A percentile compares a stretch with the other conserved stretches of the same genome.
These are phyloP conservation scores for Neocallimastix lanati DNA, from an alignment of 192 early-diverging fungal genomes.

Conservation along the genomic window DNA sequence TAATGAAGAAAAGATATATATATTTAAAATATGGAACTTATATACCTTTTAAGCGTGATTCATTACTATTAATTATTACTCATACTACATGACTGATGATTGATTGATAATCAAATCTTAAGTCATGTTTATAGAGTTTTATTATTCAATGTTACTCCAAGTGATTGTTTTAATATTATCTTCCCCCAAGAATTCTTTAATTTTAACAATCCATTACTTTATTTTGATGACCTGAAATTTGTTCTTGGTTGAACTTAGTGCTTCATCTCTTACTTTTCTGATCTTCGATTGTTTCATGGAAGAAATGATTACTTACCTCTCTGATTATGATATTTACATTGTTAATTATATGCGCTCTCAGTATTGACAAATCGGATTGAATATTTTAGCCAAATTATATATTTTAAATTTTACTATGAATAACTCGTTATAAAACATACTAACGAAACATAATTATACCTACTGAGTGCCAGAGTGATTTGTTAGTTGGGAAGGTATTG, in stretches of 20 bases:
- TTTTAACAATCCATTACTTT: constrained; percentile 81
- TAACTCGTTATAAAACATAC: too few species aligned
- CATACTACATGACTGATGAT: constrained; percentile 88
- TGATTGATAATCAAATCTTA: constrained; percentile 67
- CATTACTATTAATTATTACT: constrained; percentile 79
- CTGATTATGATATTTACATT: constrained; percentile 92
- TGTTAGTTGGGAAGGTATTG: too few species aligned
- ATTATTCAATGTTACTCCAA: constrained; percentile 73
- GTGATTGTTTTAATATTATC: constrained; percentile 85
- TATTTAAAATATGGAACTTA: constrained; percentile 80
- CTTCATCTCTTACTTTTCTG: constrained; percentile 87
- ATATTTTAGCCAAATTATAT: too few species aligned
- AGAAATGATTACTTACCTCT: constrained; percentile 71
- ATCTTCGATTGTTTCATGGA: constrained; percentile 97
- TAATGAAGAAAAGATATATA: constrained; percentile 68
- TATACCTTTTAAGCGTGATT: constrained; percentile 66
- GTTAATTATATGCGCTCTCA: constrained; percentile 79
- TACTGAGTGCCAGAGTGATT: too few species aligned
- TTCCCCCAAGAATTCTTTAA: constrained; percentile 96
- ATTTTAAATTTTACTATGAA: too few species aligned
- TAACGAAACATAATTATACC: too few species aligned
- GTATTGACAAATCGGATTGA: constrained; percentile 76
- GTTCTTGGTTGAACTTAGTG: constrained; percentile 88
- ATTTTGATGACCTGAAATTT: constrained; percentile 93
- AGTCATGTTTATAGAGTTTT: constrained; percentile 53